phyloP scores from a whole-genome alignment of 2,329 filamentous ascomycete species.

The Paraphoma chrysanthemicola region DNA sequence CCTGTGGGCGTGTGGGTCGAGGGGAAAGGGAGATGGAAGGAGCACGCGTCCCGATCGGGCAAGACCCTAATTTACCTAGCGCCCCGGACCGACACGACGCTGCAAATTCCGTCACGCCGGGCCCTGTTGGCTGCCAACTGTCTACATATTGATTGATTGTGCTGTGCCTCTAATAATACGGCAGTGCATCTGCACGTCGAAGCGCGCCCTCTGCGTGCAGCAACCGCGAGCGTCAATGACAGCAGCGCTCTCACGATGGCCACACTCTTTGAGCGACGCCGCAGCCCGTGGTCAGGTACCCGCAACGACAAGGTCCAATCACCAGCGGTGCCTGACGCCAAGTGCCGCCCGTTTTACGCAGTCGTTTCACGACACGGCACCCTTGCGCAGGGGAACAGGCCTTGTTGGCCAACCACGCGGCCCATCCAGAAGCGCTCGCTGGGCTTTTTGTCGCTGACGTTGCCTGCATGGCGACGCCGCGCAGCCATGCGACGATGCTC shows the following conservation, averaged over 20 bases:
- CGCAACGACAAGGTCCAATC: neutral
- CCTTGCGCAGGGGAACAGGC: neutral
- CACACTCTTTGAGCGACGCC: neutral
- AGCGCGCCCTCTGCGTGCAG: neutral
- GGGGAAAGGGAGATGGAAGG: slow-evolving; percentile 1
- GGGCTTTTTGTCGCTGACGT: slow-evolving; percentile 9
- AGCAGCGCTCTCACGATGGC: neutral
- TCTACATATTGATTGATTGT: neutral
- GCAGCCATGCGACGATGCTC: neutral
- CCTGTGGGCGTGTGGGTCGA: neutral
- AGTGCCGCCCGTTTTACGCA: slow-evolving; percentile 4
- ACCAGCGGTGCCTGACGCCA: slow-evolving; percentile 1
- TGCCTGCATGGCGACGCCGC: slow-evolving; percentile 4
- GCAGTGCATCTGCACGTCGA: neutral
- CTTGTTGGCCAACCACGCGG: slow-evolving; percentile 7
- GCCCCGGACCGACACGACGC: neutral
- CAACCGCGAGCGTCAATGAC: neutral
- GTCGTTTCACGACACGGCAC: slow-evolving; percentile 7
- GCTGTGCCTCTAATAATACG: neutral
- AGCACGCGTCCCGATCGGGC: slow-evolving; percentile 1
- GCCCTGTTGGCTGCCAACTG: neutral
- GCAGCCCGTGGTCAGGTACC: neutral
- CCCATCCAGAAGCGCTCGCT: slow-evolving; percentile 1
- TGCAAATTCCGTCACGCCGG: slow-evolving; percentile 1
- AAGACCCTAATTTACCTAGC: slow-evolving; percentile 6